Evolutionary conservation across 129 eudicot species (phyloP), one percentile per base, ranked within the genome.

Genomic region (Glebionis coronaria): DNA sequence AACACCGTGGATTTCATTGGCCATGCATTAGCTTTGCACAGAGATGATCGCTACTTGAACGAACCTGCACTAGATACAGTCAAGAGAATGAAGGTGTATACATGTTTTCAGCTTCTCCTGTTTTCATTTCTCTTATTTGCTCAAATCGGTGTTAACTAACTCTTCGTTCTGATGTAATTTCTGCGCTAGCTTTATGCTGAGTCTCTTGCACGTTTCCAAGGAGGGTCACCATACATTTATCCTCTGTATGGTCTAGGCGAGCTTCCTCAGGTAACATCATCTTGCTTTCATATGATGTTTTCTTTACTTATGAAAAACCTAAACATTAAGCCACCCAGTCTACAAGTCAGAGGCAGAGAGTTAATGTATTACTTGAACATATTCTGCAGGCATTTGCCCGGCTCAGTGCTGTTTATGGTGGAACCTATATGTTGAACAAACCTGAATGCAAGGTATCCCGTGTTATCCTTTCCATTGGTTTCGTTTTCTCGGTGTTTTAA

Each of bases 341-440:
- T 20, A 50, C 53, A 61, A 71, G 68, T n/a, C 50, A n/a, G 65
- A 21, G 46, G 21, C 3, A 52, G 50, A 40, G 56, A 70, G 42
- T 54, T 52, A 25, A 64, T 46, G 2, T 16, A 23, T 25, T 55
- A 9, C 56, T 64, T 13, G 12, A 45, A 16, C 53, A 35, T 66
- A 56, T 71, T 56, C 76, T 75, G 51, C 47, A 91, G 98, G 98
- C 94, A 74, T 88, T 91, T 91, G 97, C 97, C 65, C 87, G 96
- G 61, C 84, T 91, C 15, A 91, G 97, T 88, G 97, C 98, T 73
- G 98, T 91, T 63, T 91, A 91, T 80, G 98, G 98, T 78, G 96
- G 98, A 69, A 91, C 98, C 56, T 91, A 91, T 65, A 88, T 91
- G 98, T 76, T 91, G 83, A 85, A 83, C 68, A 91, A 91, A 77